Percentiles rank a stretch among this genome's conserved stretches.
Conservation (phyloP, 306 rosid genomes). For the Fragaria vesca region DNA sequence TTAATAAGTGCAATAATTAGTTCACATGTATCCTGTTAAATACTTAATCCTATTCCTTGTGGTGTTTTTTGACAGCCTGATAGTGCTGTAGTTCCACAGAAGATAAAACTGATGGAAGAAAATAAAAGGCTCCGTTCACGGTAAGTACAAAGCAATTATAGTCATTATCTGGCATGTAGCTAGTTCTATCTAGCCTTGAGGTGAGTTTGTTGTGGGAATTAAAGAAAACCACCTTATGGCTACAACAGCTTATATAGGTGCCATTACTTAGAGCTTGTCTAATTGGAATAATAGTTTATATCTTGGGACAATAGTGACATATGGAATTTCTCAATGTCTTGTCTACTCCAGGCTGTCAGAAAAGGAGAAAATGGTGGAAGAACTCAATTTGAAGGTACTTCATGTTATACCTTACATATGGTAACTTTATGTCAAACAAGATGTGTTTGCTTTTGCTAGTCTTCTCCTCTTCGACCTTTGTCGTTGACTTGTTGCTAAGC, state of each 20-base stretch:
- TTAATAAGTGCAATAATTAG: neutral
- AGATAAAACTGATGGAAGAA: neutral
- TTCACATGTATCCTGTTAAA: neutral
- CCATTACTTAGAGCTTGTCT: neutral
- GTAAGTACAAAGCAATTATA: conserved; percentile 10
- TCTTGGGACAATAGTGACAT: neutral
- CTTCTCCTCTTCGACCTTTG: neutral
- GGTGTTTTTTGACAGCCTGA: conserved; percentile 9
- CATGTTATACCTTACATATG: neutral
- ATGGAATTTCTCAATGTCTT: conserved; percentile 5
- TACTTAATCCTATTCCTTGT: neutral
- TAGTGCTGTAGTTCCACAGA: neutral
- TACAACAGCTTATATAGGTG: neutral
- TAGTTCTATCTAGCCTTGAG: neutral
- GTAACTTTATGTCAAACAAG: neutral
- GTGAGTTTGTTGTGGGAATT: neutral
- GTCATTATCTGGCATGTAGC: neutral
- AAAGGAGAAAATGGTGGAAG: neutral
- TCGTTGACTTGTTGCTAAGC: neutral
- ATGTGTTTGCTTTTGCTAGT: neutral
- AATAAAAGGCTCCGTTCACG: conserved; percentile 16
- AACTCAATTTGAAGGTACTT: conserved; percentile 15
- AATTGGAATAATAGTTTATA: neutral
- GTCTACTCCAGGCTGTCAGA: conserved; percentile 12
- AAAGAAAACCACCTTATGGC: neutral